These are phyloP conservation scores for Pseudogymnoascus sp. DNA, from an alignment of 2,329 filamentous ascomycete genomes.

Conservation along the genomic window DNA sequence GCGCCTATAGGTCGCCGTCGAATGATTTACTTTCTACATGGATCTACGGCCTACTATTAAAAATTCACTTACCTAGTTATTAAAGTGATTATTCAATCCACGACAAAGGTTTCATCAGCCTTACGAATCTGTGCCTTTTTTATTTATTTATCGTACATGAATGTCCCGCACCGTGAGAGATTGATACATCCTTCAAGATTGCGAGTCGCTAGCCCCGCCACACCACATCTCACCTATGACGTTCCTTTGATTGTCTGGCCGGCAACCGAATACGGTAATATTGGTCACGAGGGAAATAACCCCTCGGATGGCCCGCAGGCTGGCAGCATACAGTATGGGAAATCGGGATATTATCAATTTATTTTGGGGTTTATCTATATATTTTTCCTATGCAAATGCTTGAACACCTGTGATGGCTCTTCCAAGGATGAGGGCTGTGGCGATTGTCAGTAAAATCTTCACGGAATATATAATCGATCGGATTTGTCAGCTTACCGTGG, in stretches of 20 bases:
- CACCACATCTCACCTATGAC: conserved; percentile 6
- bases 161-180: conserved; percentile 1
- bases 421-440: conserved; percentile 60
- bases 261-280: conserved; percentile 1
- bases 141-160: background rate
- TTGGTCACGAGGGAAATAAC: background rate
- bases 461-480: background rate
- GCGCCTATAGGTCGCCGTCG: conserved; percentile 1
- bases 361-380: background rate
- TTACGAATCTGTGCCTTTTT: background rate
- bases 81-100: background rate
- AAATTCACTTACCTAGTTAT: background rate
- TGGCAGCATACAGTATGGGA: background rate
- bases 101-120: background rate
- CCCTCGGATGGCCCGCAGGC: background rate
- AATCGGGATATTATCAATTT: background rate
- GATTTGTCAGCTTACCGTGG: conserved; percentile 55
- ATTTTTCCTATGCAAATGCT: conserved; percentile 59
- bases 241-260: background rate
- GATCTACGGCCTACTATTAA: background rate
- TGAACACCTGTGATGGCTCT: conserved; percentile 68
- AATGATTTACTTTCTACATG: conserved; percentile 5
- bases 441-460: conserved; percentile 24
- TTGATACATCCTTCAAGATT: background rate
- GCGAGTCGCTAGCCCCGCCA: conserved; percentile 7